phyloP scores from a whole-genome alignment of 805 yeast genomes.

The Wickerhamiella musiphila region DNA sequence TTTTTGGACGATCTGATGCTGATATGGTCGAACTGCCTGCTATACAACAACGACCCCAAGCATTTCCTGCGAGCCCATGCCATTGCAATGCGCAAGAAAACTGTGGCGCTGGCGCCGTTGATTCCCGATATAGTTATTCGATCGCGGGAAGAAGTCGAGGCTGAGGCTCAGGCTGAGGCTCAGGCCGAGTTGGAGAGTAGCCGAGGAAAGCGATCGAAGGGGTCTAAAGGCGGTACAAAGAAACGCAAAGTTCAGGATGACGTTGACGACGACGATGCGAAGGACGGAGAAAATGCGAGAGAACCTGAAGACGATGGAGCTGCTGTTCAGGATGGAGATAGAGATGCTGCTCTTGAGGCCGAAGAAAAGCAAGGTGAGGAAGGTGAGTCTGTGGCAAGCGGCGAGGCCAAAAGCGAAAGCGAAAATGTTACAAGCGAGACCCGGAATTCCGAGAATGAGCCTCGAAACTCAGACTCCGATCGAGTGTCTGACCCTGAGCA shows the following conservation, averaged over 20 bases:
- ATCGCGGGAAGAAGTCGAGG: conserved; percentile 27
- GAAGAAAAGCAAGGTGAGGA: conserved; percentile 1
- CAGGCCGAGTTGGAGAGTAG: conserved; percentile 3
- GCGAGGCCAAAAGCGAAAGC: too few species aligned
- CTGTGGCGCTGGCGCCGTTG: conserved; percentile 54
- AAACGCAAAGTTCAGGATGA: conserved; percentile 1
- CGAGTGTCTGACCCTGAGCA: too few species aligned
- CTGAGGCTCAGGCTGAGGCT: conserved; percentile 21
- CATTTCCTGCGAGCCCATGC: conserved; percentile 88
- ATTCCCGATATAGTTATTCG: conserved; percentile 79
- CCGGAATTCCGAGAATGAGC: too few species aligned
- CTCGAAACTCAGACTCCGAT: too few species aligned
- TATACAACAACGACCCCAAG: conserved; percentile 86
- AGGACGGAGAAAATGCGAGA: conserved; percentile 1
- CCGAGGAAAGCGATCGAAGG: conserved; percentile 3
- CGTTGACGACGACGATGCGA: background rate
- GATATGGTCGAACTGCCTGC: conserved; percentile 87
- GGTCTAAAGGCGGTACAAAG: conserved; percentile 9
- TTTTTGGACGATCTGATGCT: conserved; percentile 92
- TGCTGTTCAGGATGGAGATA: background rate
- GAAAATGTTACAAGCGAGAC: too few species aligned
- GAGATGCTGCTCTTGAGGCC: background rate
- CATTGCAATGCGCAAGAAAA: conserved; percentile 84
- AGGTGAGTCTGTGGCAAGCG: background rate
- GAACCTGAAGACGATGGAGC: background rate